Evolutionary conservation across 345 rosid genomes (phyloP).

Genomic region (Noccaea caerulescens): DNA sequence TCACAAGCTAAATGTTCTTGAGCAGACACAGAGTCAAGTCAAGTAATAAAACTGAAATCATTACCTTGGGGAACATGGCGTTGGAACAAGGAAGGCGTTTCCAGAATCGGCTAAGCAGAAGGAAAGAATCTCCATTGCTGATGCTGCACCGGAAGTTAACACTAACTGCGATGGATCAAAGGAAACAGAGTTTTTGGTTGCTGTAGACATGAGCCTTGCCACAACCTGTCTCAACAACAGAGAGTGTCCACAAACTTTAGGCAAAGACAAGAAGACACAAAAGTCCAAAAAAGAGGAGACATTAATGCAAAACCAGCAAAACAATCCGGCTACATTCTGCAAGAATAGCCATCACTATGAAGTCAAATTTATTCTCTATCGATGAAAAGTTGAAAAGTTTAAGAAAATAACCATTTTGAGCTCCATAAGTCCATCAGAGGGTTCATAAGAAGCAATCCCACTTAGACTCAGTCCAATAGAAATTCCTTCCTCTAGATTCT

Average conservation of each 20-base stretch:
- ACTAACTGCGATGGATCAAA: conserved; percentile 70
- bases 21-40: neutral
- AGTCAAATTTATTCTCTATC: too few relatives aligned
- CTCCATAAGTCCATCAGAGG: conserved; percentile 71
- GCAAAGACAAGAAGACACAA: neutral
- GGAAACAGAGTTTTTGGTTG: conserved; percentile 54
- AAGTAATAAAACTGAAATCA: neutral
- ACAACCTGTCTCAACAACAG: conserved; percentile 56
- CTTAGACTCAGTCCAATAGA: conserved; percentile 54
- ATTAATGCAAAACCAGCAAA: too few relatives aligned
- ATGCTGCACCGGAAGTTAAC: conserved; percentile 67
- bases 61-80: conserved; percentile 83
- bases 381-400: neutral
- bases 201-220: conserved; percentile 75
- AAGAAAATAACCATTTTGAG: conserved; percentile 64
- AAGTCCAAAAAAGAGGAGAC: neutral
- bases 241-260: neutral
- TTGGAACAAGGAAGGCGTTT: conserved; percentile 95
- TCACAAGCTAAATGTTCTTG: neutral
- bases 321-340: too few relatives aligned
- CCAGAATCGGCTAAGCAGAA: conserved; percentile 96
- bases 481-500: conserved; percentile 58
- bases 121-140: conserved; percentile 83
- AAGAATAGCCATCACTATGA: too few relatives aligned
- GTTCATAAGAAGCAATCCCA: conserved; percentile 72